These are phyloP conservation scores for Saccharomyces cerevisiae DNA, from an alignment of 805 yeast genomes.

Conservation along the genomic window DNA sequence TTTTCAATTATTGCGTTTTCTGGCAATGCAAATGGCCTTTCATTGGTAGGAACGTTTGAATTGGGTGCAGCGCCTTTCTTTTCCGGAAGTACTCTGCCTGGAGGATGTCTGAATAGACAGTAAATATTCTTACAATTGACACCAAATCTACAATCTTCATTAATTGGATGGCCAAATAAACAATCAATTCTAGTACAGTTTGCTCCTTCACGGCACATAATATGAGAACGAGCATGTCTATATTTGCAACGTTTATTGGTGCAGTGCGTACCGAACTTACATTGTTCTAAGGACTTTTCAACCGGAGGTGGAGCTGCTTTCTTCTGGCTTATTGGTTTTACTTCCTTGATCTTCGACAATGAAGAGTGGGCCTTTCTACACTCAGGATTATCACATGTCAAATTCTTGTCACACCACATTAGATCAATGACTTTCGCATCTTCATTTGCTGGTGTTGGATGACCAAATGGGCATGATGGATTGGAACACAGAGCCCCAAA, in stretches of 20 bases:
- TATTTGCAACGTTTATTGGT: constrained; percentile 71
- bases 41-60: constrained; percentile 36
- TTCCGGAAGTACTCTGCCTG: constrained; percentile 46
- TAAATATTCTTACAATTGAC: constrained; percentile 59
- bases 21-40: constrained; percentile 69
- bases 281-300: constrained; percentile 64
- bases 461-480: constrained; percentile 79
- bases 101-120: constrained; percentile 76
- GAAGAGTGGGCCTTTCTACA: constrained; percentile 83
- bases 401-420: constrained; percentile 72
- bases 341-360: constrained; percentile 42
- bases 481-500: constrained; percentile 70
- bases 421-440: constrained; percentile 58
- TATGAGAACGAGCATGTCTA: constrained; percentile 72
- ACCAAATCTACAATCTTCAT: constrained; percentile 75
- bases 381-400: constrained; percentile 48
- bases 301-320: constrained; percentile 24
- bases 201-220: constrained; percentile 75
- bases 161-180: constrained; percentile 71
- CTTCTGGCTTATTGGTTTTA: constrained; percentile 25
- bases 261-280: constrained; percentile 72
- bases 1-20: constrained; percentile 66
- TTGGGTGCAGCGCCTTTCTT: constrained; percentile 8
- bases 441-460: constrained; percentile 80
- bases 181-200: constrained; percentile 76